Percentiles rank a stretch among this genome's conserved stretches.
These are phyloP conservation scores for Eucalyptus pumila DNA, from an alignment of 345 rosid genomes.

Conservation along the genomic window DNA sequence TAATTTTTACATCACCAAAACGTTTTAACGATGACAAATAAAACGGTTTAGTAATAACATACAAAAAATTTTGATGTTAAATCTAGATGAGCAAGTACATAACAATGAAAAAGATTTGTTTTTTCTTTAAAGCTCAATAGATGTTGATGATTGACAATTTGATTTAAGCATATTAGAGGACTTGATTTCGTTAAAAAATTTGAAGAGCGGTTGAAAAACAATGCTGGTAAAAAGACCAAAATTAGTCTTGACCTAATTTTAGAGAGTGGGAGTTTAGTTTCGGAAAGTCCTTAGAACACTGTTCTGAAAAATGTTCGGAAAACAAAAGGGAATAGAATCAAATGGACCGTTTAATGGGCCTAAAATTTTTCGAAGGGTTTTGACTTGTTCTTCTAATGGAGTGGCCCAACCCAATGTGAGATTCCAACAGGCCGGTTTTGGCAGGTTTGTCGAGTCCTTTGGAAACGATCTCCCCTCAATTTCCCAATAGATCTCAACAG, in stretches of 20 bases:
- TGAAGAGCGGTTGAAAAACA: neutral
- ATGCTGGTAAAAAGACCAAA: neutral
- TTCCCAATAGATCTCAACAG: too few species aligned
- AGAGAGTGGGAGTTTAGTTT: neutral
- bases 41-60: too few species aligned
- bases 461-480: too few species aligned
- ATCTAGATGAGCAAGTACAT: neutral
- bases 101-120: neutral
- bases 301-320: too few species aligned
- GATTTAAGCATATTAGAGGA: neutral
- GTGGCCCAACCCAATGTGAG: too few species aligned
- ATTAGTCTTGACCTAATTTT: neutral
- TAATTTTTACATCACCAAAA: neutral
- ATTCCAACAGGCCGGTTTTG: too few species aligned
- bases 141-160: neutral
- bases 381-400: too few species aligned
- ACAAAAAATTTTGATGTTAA: neutral
- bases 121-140: neutral
- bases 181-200: neutral
- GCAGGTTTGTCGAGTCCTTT: too few species aligned
- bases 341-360: neutral
- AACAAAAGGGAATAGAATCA: neutral
- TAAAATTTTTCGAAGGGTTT: too few species aligned
- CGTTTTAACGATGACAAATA: neutral
- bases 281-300: neutral